Percentiles rank a stretch among this genome's conserved stretches.
Conservation (phyloP, 2,329 filamentous ascomycete species). For the Microsporum ferrugineum region DNA sequence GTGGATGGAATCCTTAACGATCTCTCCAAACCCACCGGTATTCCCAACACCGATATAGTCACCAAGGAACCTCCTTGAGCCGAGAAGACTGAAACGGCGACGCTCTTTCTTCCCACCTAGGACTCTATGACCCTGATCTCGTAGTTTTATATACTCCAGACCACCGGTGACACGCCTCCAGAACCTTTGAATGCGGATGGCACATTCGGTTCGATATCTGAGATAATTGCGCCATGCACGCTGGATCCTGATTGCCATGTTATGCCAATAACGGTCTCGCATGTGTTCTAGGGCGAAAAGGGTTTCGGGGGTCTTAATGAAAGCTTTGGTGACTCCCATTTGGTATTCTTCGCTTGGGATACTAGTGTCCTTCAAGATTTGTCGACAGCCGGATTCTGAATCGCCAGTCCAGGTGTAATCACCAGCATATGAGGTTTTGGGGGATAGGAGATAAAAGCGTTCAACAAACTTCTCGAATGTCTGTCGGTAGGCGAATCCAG, state of each 20-base stretch:
- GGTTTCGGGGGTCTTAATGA: slow-evolving; percentile 96
- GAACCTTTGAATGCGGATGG: slow-evolving; percentile 85
- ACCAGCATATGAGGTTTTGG: slow-evolving; percentile 88
- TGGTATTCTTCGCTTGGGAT: slow-evolving; percentile 95
- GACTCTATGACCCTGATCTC: slow-evolving; percentile 75
- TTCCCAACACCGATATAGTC: slow-evolving; percentile 90
- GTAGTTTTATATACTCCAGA: slow-evolving; percentile 74
- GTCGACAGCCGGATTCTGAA: slow-evolving; percentile 71
- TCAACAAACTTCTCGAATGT: slow-evolving; percentile 98
- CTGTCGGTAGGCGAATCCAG: slow-evolving; percentile 93
- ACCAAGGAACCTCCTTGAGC: slow-evolving; percentile 82
- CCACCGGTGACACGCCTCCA: slow-evolving; percentile 90
- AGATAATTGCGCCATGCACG: slow-evolving; percentile 95
- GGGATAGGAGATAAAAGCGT: slow-evolving; percentile 88
- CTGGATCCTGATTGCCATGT: slow-evolving; percentile 97
- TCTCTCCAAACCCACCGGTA: slow-evolving; percentile 62
- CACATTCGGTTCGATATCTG: slow-evolving; percentile 81
- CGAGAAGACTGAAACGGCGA: slow-evolving; percentile 77
- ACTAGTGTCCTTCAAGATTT: slow-evolving; percentile 91
- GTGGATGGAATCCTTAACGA: slow-evolving; percentile 64
- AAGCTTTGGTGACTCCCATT: slow-evolving; percentile 91
- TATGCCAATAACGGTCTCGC: slow-evolving; percentile 97
- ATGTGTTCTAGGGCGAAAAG: slow-evolving; percentile 94
- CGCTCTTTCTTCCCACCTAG: slow-evolving; percentile 81
- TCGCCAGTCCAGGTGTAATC: slow-evolving; percentile 95